phyloP scores from a whole-genome alignment of 2,329 filamentous ascomycete genomes.

The Fusarium anguioides region DNA sequence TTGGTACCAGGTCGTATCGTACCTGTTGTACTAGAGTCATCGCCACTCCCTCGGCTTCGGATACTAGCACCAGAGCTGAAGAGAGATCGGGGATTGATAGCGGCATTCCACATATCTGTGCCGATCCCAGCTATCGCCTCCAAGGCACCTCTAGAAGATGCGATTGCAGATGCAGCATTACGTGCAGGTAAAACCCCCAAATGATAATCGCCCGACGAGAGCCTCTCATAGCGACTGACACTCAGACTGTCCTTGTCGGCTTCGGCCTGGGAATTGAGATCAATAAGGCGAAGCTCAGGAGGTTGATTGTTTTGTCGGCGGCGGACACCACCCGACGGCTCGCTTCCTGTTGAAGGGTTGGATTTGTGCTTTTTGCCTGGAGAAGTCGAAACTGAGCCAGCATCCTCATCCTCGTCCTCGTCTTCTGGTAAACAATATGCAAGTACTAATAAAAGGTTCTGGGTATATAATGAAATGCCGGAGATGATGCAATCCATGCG shows the following conservation, averaged over 20 bases:
- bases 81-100: slow-evolving; percentile 85
- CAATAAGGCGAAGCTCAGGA: slow-evolving; percentile 91
- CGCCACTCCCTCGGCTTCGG: slow-evolving; percentile 68
- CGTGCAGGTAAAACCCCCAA: slow-evolving; percentile 83
- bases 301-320: slow-evolving; percentile 82
- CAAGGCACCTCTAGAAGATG: slow-evolving; percentile 76
- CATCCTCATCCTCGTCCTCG: slow-evolving; percentile 57
- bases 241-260: slow-evolving; percentile 87
- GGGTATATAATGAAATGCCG: slow-evolving; percentile 95
- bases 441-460: slow-evolving; percentile 88
- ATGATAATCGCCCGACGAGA: slow-evolving; percentile 93
- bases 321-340: slow-evolving; percentile 72
- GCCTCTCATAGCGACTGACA: slow-evolving; percentile 85
- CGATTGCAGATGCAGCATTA: slow-evolving; percentile 71
- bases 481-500: slow-evolving; percentile 98
- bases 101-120: slow-evolving; percentile 88
- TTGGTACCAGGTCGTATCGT: slow-evolving; percentile 45
- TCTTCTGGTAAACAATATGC: slow-evolving; percentile 85
- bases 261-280: slow-evolving; percentile 86
- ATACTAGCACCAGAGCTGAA: slow-evolving; percentile 90
- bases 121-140: slow-evolving; percentile 79
- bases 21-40: slow-evolving; percentile 61
- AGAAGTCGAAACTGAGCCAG: slow-evolving; percentile 22
- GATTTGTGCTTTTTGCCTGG: slow-evolving; percentile 55
- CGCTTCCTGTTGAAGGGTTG: slow-evolving; percentile 60